phyloP scores from a whole-genome alignment of 345 rosid genomes.

The Murraya koenigii region DNA sequence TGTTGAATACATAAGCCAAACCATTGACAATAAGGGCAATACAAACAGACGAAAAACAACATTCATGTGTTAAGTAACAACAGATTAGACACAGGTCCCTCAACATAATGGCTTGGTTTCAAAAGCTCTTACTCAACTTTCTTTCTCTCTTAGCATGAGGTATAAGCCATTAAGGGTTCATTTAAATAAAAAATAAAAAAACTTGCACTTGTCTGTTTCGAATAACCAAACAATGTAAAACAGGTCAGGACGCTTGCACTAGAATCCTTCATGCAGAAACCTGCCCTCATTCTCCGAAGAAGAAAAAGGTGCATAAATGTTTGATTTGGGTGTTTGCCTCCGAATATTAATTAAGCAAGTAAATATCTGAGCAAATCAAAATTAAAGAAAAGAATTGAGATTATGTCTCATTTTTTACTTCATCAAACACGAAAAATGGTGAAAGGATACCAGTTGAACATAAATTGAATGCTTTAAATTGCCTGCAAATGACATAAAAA shows the following conservation, averaged over 20 bases:
- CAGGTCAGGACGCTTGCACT: not conserved
- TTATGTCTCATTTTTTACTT: not conserved
- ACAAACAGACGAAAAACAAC: not conserved
- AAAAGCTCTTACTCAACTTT: not conserved
- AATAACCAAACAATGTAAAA: not conserved
- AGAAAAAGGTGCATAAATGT: not conserved
- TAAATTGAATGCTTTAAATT: not conserved
- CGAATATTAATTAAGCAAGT: not conserved
- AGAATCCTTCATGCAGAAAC: not conserved
- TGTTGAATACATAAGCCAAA: not conserved
- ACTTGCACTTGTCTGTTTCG: not conserved
- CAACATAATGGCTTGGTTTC: not conserved
- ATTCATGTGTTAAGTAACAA: not conserved
- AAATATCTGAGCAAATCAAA: not conserved
- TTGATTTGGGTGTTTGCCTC: not conserved
- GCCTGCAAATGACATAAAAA: slow-evolving; percentile 1
- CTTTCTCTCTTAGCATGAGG: not conserved
- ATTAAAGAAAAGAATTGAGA: not conserved
- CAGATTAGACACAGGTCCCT: not conserved
- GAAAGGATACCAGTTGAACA: not conserved
- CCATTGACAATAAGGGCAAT: not conserved
- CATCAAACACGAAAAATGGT: not conserved
- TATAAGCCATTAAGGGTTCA: no score
- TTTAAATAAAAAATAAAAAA: no score
- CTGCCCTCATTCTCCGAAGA: not conserved